Conservation (phyloP, 2,329 filamentous ascomycete genomes). For the Fusarium mundagurra region DNA sequence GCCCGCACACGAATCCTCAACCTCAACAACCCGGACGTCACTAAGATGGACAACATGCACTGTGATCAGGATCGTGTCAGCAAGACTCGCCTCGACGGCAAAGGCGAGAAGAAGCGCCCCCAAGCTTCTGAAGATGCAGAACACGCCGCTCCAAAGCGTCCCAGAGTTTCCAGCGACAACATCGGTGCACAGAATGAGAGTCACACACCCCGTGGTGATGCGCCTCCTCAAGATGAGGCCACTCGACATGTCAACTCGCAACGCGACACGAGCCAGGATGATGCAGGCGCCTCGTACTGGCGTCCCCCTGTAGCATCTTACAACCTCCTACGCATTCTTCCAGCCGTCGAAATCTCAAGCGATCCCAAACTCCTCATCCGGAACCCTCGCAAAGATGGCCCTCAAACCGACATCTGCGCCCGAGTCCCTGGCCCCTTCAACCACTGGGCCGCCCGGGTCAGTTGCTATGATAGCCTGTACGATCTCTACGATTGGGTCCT, state of each 20-base stretch:
- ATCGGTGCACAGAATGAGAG: accelerated
- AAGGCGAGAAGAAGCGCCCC: neutral
- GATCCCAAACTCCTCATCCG: accelerated
- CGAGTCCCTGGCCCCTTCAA: accelerated
- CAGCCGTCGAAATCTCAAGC: accelerated
- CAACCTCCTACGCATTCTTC: neutral
- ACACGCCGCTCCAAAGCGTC: accelerated
- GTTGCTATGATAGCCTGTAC: accelerated
- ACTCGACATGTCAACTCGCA: neutral
- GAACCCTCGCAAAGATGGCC: accelerated
- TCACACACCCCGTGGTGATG: accelerated
- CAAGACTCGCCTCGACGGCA: neutral
- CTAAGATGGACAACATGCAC: neutral
- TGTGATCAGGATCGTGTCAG: neutral
- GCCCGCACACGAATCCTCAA: accelerated
- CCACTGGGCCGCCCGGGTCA: neutral
- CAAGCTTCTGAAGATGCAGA: neutral
- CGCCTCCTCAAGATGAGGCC: neutral
- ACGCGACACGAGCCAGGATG: neutral
- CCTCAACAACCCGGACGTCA: too few species aligned
- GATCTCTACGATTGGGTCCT: neutral
- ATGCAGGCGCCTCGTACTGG: too few species aligned
- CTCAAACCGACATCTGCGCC: neutral
- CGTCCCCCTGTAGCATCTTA: too few species aligned
- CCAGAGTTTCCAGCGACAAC: accelerated